A percentile compares a stretch with the other conserved stretches of the same genome.
These are phyloP conservation scores for Endoconidiophora polonica DNA, from an alignment of 2,329 filamentous ascomycete species.

Conservation along the genomic window DNA sequence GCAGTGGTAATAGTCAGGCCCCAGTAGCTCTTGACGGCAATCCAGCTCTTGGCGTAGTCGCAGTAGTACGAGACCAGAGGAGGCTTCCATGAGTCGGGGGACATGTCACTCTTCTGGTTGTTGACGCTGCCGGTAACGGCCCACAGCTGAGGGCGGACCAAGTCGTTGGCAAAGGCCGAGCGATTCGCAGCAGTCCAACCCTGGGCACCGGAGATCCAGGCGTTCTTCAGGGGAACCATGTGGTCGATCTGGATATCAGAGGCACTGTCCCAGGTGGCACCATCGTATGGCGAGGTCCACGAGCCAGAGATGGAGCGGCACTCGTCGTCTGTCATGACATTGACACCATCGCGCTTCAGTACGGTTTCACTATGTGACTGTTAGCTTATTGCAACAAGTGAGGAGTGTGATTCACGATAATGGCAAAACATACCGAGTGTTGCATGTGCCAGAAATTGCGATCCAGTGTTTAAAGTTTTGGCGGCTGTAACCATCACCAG, in stretches of 20 bases:
- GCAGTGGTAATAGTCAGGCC: conserved; percentile 48
- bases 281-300: conserved; percentile 62
- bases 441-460: conserved; percentile 47
- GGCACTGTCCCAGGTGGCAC: conserved; percentile 49
- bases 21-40: conserved; percentile 63
- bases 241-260: conserved; percentile 70
- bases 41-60: conserved; percentile 61
- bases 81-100: conserved; percentile 64
- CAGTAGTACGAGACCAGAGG: conserved; percentile 53
- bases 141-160: conserved; percentile 58
- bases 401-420: neutral
- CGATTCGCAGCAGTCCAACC: conserved; percentile 54
- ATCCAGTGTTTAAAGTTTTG: conserved; percentile 58
- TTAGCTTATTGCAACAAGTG: neutral
- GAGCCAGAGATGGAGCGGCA: conserved; percentile 49
- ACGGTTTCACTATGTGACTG: conserved; percentile 41
- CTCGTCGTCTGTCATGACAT: conserved; percentile 38
- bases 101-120: conserved; percentile 52
- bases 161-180: conserved; percentile 59
- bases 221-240: conserved; percentile 64
- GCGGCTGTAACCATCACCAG: conserved; percentile 43
- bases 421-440: conserved; percentile 36
- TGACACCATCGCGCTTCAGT: conserved; percentile 54
- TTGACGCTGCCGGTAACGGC: conserved; percentile 69
- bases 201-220: conserved; percentile 61